Conservation (phyloP, 2,329 filamentous ascomycete species). For the Madurella fahalii region DNA sequence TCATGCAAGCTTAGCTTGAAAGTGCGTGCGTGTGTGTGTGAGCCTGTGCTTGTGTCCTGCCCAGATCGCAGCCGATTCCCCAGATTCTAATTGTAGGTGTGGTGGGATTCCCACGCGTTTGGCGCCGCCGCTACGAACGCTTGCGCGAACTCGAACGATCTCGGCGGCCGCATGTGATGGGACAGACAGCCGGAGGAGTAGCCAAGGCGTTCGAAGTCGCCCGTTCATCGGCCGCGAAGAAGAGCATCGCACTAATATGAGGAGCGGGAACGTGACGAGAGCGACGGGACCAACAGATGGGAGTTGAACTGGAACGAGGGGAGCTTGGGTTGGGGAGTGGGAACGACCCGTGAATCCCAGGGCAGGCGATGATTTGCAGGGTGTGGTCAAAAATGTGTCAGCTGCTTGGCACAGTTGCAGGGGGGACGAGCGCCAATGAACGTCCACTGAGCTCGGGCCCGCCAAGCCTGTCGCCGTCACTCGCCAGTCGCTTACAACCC, state of each 20-base stretch:
- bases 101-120: neutral
- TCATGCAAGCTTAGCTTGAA: neutral
- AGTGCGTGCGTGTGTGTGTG: neutral
- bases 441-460: neutral
- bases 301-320: too few species aligned
- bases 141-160: neutral
- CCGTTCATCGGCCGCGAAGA: neutral
- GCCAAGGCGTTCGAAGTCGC: neutral
- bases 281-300: neutral
- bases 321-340: too few species aligned
- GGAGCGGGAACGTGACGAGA: conserved; percentile 2
- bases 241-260: neutral
- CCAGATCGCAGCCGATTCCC: neutral
- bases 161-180: neutral
- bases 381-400: conserved; percentile 34
- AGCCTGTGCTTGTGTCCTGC: neutral
- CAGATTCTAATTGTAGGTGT: neutral
- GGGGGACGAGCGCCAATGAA: conserved; percentile 21
- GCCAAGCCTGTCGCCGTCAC: conserved; percentile 20
- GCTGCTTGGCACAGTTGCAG: conserved; percentile 31
- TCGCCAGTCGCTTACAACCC: conserved; percentile 17
- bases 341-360: neutral
- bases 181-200: neutral
- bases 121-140: neutral
- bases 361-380: conserved; percentile 35